Conservation (phyloP, 2,329 filamentous ascomycete genomes). For the Aureobasidium sp. region DNA sequence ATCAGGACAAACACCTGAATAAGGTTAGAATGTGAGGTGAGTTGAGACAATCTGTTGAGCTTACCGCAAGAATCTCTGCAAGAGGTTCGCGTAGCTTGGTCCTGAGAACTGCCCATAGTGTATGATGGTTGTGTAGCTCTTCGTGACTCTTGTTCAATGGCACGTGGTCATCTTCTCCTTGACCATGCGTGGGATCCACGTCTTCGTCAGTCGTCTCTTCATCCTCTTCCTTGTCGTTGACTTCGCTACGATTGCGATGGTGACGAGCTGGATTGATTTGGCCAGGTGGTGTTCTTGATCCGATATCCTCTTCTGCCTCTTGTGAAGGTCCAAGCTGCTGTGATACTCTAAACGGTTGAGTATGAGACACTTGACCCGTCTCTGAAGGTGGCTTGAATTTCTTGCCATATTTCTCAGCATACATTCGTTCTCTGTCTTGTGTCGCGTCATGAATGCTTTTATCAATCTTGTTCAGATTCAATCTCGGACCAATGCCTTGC, state of each 20-base stretch:
- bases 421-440: background rate
- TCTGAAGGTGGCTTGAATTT: background rate
- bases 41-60: background rate
- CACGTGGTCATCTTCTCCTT: background rate
- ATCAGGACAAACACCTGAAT: conserved; percentile 20
- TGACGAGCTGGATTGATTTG: background rate
- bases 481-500: background rate
- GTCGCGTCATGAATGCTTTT: background rate
- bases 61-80: conserved; percentile 46
- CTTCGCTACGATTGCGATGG: background rate
- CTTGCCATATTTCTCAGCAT: background rate
- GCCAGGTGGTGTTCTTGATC: background rate
- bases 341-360: background rate
- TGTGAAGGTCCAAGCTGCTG: background rate
- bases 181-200: background rate
- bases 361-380: background rate
- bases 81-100: conserved; percentile 47
- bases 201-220: background rate
- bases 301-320: background rate
- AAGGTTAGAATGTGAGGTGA: background rate
- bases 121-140: conserved; percentile 41
- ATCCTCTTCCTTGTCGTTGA: background rate
- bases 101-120: conserved; percentile 43
- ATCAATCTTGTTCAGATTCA: background rate
- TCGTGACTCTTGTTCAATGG: conserved; percentile 37